A percentile compares a stretch with the other conserved stretches of the same genome.
phyloP scores from a whole-genome alignment of 805 yeast genomes.

The Sugiyamaella smithiae region DNA sequence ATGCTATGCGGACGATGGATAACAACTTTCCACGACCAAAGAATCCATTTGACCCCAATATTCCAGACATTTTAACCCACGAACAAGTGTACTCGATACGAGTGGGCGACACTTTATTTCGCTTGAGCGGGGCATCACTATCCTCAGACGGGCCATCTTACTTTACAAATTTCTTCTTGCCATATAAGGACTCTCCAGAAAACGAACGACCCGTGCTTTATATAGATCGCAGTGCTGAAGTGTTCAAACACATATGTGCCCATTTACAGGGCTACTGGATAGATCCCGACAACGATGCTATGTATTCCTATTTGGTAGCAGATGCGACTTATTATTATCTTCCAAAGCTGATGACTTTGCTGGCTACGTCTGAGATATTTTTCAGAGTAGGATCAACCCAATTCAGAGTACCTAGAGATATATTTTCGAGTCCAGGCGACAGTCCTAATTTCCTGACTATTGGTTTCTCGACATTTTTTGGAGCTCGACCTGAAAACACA shows the following conservation, averaged over 20 bases:
- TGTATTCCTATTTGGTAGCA: slow-evolving; percentile 57
- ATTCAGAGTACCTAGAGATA: slow-evolving; percentile 56
- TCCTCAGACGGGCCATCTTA: slow-evolving; percentile 87
- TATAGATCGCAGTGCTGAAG: slow-evolving; percentile 70
- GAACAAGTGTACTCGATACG: slow-evolving; percentile 67
- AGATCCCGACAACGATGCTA: slow-evolving; percentile 55
- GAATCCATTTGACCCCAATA: slow-evolving; percentile 25
- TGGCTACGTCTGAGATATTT: slow-evolving; percentile 55
- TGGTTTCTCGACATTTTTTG: slow-evolving; percentile 50
- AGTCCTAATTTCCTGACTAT: slow-evolving; percentile 73
- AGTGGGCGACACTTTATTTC: slow-evolving; percentile 61
- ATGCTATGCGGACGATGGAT: not conserved
- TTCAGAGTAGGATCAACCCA: slow-evolving; percentile 56
- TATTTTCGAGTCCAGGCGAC: slow-evolving; percentile 63
- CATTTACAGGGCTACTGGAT: slow-evolving; percentile 75
- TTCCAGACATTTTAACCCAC: slow-evolving; percentile 53
- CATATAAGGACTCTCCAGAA: slow-evolving; percentile 30
- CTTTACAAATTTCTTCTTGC: slow-evolving; percentile 66
- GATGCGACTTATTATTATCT: slow-evolving; percentile 75
- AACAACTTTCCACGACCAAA: too few relatives aligned
- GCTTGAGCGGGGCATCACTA: slow-evolving; percentile 77
- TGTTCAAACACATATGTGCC: slow-evolving; percentile 61
- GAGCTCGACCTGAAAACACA: slow-evolving; percentile 27
- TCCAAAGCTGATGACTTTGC: slow-evolving; percentile 48
- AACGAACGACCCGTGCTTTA: slow-evolving; percentile 44